Base-by-base conservation (phyloP, 441 rosid species). In the Populus hybrid region DNA sequence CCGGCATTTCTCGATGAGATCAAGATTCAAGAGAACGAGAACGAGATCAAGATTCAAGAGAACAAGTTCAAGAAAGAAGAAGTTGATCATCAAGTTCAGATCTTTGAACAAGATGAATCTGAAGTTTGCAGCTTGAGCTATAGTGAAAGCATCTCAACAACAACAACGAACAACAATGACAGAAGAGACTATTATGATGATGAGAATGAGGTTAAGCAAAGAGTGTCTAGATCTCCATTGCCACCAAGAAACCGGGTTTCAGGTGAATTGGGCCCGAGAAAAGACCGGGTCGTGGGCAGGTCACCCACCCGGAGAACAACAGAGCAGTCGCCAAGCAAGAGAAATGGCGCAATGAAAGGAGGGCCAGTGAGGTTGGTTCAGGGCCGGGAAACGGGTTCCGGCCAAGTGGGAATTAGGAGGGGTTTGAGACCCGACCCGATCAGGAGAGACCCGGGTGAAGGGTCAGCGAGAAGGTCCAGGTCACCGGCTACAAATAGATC, bases 391-490 rank as follows among this genome's bases (percentile, higher is more conserved):
- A 30, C 32, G 32, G 32, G 32, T 30, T 30, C 32, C 32, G 4
- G 32, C 32, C 32, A 30, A 30, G 32, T 30, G 32, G 32, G 32
- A 30, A 30, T 30, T 30, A 30, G 32, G 32, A 30, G 32, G 32
- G 32, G 28, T 18, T 40, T 77, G 65, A 81, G 83, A 73, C 30
- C 82, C 73, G 87, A 84, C 77, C 83, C 82, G 40, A 81, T 65
- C 38, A 83, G 53, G 65, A 83, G 69, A 72, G 95, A 91, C 72
- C 90, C 87, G 61, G 89, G 81, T 18, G 96, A 89, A 79, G 74
- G 87, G 71, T 90, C 93, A 34, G 90, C 92, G 69, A 80, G 93
- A 81, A 88, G 95, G 91, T 90, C 97, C 18, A 86, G 91, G 79
- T 94, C 95, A 65, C 96, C 97, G 34, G 92, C 91, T 1, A 74